A percentile compares a stretch with the other conserved stretches of the same genome.
Evolutionary conservation across 2,329 filamentous ascomycete species (phyloP).

Genomic region (Aspergillus pseudonomiae): DNA sequence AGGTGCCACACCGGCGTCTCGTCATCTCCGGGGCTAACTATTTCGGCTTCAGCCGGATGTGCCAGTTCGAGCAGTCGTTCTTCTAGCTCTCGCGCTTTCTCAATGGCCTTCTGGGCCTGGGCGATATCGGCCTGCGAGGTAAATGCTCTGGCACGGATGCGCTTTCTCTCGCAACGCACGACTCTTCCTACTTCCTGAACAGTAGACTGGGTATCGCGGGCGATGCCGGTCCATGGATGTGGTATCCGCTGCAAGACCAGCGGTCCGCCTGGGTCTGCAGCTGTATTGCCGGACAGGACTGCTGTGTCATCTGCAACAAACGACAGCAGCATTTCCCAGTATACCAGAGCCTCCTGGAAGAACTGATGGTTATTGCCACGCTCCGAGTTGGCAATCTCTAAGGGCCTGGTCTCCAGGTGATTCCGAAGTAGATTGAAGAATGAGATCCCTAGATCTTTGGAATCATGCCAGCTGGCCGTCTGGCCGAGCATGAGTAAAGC

Average conservation of each 20-base stretch:
- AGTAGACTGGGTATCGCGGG: slow-evolving; percentile 39
- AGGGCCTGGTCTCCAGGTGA: slow-evolving; percentile 47
- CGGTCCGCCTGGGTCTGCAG: slow-evolving; percentile 28
- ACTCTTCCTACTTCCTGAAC: slow-evolving; percentile 51
- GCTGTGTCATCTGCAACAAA: slow-evolving; percentile 52
- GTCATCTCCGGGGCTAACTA: slow-evolving; percentile 56
- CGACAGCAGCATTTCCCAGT: slow-evolving; percentile 63
- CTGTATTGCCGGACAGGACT: slow-evolving; percentile 25
- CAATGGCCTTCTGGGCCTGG: slow-evolving; percentile 38
- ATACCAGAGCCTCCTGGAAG: slow-evolving; percentile 59
- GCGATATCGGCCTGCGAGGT: slow-evolving; percentile 40
- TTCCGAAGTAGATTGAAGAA: slow-evolving; percentile 50
- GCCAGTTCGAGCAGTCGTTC: slow-evolving; percentile 50
- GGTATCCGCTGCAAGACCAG: slow-evolving; percentile 39
- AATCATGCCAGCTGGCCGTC: slow-evolving; percentile 63
- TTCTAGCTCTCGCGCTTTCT: slow-evolving; percentile 47
- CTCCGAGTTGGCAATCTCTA: slow-evolving; percentile 23
- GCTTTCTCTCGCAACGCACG: slow-evolving; percentile 39
- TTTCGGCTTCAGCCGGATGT: slow-evolving; percentile 51
- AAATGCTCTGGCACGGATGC: slow-evolving; percentile 38
- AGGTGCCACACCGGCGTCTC: slow-evolving; percentile 58
- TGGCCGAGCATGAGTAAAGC: slow-evolving; percentile 62
- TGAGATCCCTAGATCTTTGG: slow-evolving; percentile 57
- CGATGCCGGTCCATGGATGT: slow-evolving; percentile 45
- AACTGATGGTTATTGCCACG: slow-evolving; percentile 53